Base-by-base conservation (phyloP, 306 rosid genomes). In the Dryas drummondii region DNA sequence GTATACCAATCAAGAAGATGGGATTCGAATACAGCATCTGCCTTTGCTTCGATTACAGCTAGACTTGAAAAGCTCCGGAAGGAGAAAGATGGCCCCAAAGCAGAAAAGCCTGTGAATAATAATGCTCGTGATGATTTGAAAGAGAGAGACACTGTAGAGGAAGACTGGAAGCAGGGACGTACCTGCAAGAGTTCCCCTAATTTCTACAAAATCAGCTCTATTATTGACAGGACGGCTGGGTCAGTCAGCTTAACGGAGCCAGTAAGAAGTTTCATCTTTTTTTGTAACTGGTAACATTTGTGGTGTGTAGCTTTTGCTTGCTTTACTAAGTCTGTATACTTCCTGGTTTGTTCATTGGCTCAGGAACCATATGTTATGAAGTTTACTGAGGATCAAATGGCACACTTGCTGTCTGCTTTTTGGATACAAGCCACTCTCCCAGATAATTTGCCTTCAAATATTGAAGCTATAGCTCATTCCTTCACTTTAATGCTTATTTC, bases 31-130 rank as follows among this genome's bases (percentile, higher is more conserved):
- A 75, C 92, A 70, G 88, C 87, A 55, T 84, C 98, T 55, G 90
- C 92, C 54, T 90, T 91, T 79, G 97, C 96, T 72, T 94, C 99
- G 27, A 85, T 96, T 73, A 82, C 93, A 40, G 93, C 98, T 71
- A 87, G 94, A 75, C 99, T 96, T 57, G 98, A 92, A 79, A 96
- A 96, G 81, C 96, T 96, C 68, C 92, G 96, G 40, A 83, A 83
- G 82, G 96, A 87, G 71, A 87, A 82, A 82, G 91, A 82, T 72
- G 88, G 89, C 72, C 15, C 75, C 22, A 88, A 77, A 64, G 44
- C 81, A 3, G 97, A 86, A 74, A 86, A 75, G 81, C 75, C 63
- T 37, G 85, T 74, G 70, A 81, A 48, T 62, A 55, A 41, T 70
- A 66, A 16, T 67, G 72, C 60, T 68, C 80, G 68, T 59, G 93